Percentiles rank a stretch among this genome's conserved stretches.
Conservation (phyloP, 1,139 yeast genomes). For the Suhomyces anneliseae region DNA sequence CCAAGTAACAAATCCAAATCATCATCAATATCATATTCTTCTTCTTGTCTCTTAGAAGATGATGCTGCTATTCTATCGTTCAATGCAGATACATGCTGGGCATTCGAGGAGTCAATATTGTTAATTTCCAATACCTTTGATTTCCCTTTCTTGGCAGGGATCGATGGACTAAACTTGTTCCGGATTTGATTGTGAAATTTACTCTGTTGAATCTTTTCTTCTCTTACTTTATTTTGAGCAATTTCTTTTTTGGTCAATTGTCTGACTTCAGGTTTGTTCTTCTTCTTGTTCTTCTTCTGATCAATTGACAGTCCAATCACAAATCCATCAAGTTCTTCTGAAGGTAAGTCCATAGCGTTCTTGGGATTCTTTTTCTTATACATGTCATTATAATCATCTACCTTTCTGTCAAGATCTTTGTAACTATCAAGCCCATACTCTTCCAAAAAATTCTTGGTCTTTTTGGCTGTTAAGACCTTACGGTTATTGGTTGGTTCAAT, state of each 20-base stretch:
- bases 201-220: constrained; percentile 26
- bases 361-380: constrained; percentile 23
- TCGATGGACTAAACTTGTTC: constrained; percentile 23
- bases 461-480: constrained; percentile 31
- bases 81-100: constrained; percentile 28
- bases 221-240: constrained; percentile 25
- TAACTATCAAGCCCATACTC: constrained; percentile 44
- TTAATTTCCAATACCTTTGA: constrained; percentile 39
- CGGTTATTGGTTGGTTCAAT: constrained; percentile 26
- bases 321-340: constrained; percentile 37
- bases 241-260: constrained; percentile 30
- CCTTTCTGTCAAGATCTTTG: constrained; percentile 24
- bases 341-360: constrained; percentile 19
- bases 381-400: constrained; percentile 32
- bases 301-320: constrained; percentile 30
- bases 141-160: constrained; percentile 10
- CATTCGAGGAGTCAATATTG: constrained; percentile 26
- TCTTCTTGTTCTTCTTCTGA: constrained; percentile 2
- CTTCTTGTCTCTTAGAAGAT: constrained; percentile 4
- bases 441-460: constrained; percentile 36
- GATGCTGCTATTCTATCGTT: constrained; percentile 24
- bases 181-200: constrained; percentile 32
- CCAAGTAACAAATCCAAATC: constrained; percentile 21
- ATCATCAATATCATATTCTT: constrained; percentile 16
- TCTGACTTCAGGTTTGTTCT: constrained; percentile 14